Base-by-base conservation (phyloP, 192 early-diverging fungal genomes). In the Podochytrium sp. region DNA sequence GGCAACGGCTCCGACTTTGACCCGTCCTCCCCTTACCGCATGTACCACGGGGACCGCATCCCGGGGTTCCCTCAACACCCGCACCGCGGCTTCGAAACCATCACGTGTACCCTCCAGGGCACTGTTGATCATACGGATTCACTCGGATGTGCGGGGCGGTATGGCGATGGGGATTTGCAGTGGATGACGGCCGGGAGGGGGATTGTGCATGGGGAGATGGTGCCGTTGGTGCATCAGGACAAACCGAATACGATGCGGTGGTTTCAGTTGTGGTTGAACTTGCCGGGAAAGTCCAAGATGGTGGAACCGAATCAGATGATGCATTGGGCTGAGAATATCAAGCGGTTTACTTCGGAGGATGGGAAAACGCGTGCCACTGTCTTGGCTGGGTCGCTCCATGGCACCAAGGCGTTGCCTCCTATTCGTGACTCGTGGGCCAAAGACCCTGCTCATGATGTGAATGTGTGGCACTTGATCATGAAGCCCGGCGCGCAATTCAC, bases 361-460 rank as follows among this genome's bases (percentile, higher is more conserved):
- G 79, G 81, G 12, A 87, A 85, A 42, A 76, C 88, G 0, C 59
- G 74, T 18, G 89, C 94, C 80, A 93, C 92, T 68, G 93, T 98
- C 55, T 94, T 95, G 75, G 93, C 94, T 2, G 96, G 96, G n/a
- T 83, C 90, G 59, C 85, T 88, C 16, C 47, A 65, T 41, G 63
- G 40, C 47, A 3, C 20, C 20, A 25, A 18, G 5, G 64, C 64
- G 16, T 33, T 65, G 12, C 38, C 38, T 12, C 25, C n/a, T 14
- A 65, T 14, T 32, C 30, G 33, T 12, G 60, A 75, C 42, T 52
- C 42, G 42, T 75, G 73, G 73, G 73, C 73, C 30, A 50, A 50
- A 25, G 38, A 71, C 3, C 47, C 42, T 18, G 4, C 55, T 2
- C 55, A 75, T 55, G 73, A 75, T 32, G 73, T 75, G 2, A 65